Percentiles rank a stretch among this genome's conserved stretches.
Evolutionary conservation across 140 eudicot species (phyloP).

Genomic region (Anethum foeniculum): DNA sequence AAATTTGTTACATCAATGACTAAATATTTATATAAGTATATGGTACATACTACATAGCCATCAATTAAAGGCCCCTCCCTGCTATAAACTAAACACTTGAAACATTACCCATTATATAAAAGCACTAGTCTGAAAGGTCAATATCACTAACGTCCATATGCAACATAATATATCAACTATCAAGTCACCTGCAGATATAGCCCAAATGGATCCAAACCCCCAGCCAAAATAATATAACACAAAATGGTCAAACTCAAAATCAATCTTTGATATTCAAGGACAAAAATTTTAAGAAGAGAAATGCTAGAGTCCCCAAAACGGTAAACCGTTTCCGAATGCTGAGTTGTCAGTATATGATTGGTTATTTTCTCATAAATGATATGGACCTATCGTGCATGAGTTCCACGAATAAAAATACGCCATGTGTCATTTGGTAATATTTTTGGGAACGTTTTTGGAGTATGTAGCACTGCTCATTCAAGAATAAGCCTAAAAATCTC

Average conservation of each 20-base stretch:
- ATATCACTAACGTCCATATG: background rate
- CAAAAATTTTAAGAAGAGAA: background rate
- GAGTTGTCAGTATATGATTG: too few relatives aligned
- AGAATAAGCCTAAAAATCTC: background rate
- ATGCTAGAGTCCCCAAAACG: too few relatives aligned
- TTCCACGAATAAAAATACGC: too few relatives aligned
- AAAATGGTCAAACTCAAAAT: background rate
- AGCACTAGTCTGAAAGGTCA: background rate
- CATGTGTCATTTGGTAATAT: too few relatives aligned
- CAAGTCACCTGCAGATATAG: background rate
- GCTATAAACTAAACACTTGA: background rate
- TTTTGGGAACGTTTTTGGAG: too few relatives aligned
- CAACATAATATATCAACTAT: background rate
- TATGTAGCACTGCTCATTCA: too few relatives aligned
- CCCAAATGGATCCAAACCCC: conserved; percentile 6
- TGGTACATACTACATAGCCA: background rate
- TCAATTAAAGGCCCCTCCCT: background rate
- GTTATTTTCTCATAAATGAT: too few relatives aligned
- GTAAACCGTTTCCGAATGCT: too few relatives aligned
- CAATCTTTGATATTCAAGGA: background rate
- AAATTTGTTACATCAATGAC: too few relatives aligned
- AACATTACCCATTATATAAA: background rate
- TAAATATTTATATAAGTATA: too few relatives aligned
- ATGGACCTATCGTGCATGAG: too few relatives aligned
- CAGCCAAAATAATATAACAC: background rate